Base-by-base conservation (phyloP, 2,329 filamentous ascomycete genomes). In the Trichophyton schoenleinii region DNA sequence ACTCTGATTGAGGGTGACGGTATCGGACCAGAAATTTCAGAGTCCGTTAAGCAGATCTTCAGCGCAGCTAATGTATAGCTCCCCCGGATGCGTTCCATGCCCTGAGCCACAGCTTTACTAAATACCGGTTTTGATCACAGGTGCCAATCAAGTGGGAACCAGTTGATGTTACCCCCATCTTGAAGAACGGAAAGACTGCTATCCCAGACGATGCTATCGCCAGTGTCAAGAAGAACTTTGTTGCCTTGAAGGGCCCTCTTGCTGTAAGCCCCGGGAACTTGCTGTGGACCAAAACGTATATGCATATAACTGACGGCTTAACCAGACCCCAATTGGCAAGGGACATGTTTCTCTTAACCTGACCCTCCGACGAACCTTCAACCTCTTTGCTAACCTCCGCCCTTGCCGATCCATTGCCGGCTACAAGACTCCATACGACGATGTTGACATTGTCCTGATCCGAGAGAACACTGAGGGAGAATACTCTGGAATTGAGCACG, bases 391-490 rank as follows among this genome's bases (percentile, higher is more conserved):
- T 80, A 99, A 99, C 81, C 83, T 99, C 71, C 91, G 95, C 72
- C 94, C 95, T 65, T 99, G 95, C 86, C 89, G 91, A 74, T 96
- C 91, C 66, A 91, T 99, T 69, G 89, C 88, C 67, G 94, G 94
- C 72, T 99, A 87, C 87, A 96, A 97, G 86, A 99, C 94, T 60
- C 91, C 92, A 66, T 97, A 97, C 81, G 92, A 97, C 76, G 85
- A 88, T 71, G 94, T 99, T 73, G 88, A 99, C 79, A 96, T 91
- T 44, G 90, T 96, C 72, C 82, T 99, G 74, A 97, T 99, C 79
- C 89, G 94, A 78, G 94, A 99, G 82, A 99, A 99, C 84, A 97
- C 94, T 69, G 94, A 97, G 84, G 94, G 94, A 77, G 94, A 97
- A 83, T 99, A 99, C 86, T 96, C 90, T 48, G 94, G 94, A 65